Evolutionary conservation across 805 yeast species (phyloP).

Genomic region (Ogataea trehaloabstinens): DNA sequence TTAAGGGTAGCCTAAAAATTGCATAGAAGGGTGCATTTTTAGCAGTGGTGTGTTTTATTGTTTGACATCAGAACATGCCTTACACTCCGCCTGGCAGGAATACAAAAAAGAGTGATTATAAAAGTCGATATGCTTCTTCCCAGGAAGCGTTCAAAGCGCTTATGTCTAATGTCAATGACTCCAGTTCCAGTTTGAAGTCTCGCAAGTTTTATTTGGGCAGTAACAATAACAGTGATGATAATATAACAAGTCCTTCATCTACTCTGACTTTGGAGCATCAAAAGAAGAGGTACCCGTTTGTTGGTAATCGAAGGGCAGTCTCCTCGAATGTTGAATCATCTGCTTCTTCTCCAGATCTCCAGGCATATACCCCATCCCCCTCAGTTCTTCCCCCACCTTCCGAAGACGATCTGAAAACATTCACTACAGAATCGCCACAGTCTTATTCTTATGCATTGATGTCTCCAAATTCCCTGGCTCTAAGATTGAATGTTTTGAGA

Average conservation of each 20-base stretch:
- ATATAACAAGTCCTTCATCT: conserved; percentile 1
- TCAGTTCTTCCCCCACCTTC: neutral
- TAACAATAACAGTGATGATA: conserved; percentile 13
- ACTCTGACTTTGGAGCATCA: conserved; percentile 4
- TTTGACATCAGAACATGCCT: conserved; percentile 17
- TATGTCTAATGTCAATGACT: conserved; percentile 11
- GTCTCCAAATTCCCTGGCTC: conserved; percentile 76
- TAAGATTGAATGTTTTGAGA: conserved; percentile 70
- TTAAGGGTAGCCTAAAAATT: neutral
- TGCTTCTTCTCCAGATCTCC: conserved; percentile 1
- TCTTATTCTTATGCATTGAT: conserved; percentile 82
- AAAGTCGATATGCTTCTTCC: neutral
- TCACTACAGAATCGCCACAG: conserved; percentile 78
- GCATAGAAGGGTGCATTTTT: neutral
- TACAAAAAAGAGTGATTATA: conserved; percentile 1
- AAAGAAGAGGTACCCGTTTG: conserved; percentile 7
- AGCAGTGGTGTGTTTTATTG: too few species aligned
- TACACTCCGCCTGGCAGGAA: conserved; percentile 27
- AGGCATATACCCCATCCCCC: neutral
- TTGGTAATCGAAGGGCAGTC: neutral
- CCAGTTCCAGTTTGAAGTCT: conserved; percentile 9
- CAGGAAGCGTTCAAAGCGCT: conserved; percentile 15
- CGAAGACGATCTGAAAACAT: conserved; percentile 48
- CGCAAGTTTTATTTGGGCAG: conserved; percentile 12
- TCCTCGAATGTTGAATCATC: neutral